phyloP scores from a whole-genome alignment of 768 basidiomycete genomes.

The Mycena leptocephala region DNA sequence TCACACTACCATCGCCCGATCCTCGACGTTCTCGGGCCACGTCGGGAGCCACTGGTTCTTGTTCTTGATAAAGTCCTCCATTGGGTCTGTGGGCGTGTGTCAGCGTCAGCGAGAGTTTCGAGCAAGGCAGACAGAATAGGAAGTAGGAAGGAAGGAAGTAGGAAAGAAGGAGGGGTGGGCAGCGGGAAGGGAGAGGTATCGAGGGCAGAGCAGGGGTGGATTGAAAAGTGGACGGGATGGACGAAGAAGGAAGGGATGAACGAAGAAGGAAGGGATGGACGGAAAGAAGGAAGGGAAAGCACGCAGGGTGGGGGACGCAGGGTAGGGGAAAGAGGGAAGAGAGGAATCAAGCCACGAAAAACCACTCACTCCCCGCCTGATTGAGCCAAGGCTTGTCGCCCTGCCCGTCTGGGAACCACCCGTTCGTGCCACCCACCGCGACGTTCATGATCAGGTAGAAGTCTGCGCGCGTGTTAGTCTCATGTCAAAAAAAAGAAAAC shows the following conservation, averaged over 20 bases:
- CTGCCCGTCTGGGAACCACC: constrained; percentile 91
- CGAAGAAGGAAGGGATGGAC: too few relatives aligned
- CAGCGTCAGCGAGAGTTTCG: not conserved
- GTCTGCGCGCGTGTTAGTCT: constrained; percentile 60
- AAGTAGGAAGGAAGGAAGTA: too few relatives aligned
- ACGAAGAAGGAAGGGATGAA: too few relatives aligned
- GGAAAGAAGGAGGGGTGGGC: not conserved
- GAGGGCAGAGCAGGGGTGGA: too few relatives aligned
- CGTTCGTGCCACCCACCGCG: constrained; percentile 87
- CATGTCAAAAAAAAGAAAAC: not conserved
- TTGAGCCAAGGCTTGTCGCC: constrained; percentile 90
- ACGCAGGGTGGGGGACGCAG: too few relatives aligned
- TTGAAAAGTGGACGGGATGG: not conserved
- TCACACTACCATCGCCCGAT: constrained; percentile 81
- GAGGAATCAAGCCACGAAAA: not conserved
- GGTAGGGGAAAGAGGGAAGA: too few relatives aligned
- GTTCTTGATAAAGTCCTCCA: constrained; percentile 73
- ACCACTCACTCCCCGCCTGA: constrained; percentile 62
- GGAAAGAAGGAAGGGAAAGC: too few relatives aligned
- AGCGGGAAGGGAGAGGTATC: too few relatives aligned
- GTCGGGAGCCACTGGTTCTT: constrained; percentile 79
- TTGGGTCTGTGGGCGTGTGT: constrained; percentile 65
- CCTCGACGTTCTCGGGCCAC: constrained; percentile 77
- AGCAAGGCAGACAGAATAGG: not conserved
- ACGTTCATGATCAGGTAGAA: constrained; percentile 90